Conservation (phyloP, 306 rosid species). For the Vigna mungo region DNA sequence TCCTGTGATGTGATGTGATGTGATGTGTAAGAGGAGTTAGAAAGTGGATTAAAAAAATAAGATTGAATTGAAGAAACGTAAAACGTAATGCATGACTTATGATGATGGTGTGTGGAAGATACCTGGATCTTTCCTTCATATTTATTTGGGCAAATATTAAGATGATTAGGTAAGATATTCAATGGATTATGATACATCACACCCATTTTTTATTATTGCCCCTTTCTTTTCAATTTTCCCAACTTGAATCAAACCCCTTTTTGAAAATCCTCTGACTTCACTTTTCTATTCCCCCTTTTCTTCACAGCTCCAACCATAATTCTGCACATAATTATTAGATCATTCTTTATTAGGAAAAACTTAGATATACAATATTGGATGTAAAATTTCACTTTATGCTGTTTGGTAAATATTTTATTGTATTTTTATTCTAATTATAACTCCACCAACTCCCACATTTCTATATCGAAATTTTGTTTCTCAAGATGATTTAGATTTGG, state of each 20-base stretch:
- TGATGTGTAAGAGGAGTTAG: not conserved
- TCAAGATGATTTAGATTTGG: too few relatives aligned
- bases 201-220: slow-evolving; percentile 2
- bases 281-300: not conserved
- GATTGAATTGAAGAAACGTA: slow-evolving; percentile 35
- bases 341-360: too few relatives aligned
- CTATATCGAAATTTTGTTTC: too few relatives aligned
- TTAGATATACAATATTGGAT: too few relatives aligned
- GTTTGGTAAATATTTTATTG: too few relatives aligned
- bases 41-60: not conserved
- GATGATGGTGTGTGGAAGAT: slow-evolving; percentile 46
- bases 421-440: too few relatives aligned
- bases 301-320: not conserved
- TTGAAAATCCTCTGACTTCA: slow-evolving; percentile 43
- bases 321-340: not conserved
- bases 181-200: slow-evolving; percentile 20
- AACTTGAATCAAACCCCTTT: slow-evolving; percentile 23
- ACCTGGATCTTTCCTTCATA: slow-evolving; percentile 47
- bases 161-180: not conserved
- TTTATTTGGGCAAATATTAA: slow-evolving; percentile 4
- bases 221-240: slow-evolving; percentile 11
- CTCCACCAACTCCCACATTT: too few relatives aligned
- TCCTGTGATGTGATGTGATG: not conserved
- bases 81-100: slow-evolving; percentile 47
- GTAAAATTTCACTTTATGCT: too few relatives aligned